Percentiles rank a stretch among this genome's conserved stretches.
phyloP scores from a whole-genome alignment of 192 early-diverging fungal species.

The Coemansia sp. region DNA sequence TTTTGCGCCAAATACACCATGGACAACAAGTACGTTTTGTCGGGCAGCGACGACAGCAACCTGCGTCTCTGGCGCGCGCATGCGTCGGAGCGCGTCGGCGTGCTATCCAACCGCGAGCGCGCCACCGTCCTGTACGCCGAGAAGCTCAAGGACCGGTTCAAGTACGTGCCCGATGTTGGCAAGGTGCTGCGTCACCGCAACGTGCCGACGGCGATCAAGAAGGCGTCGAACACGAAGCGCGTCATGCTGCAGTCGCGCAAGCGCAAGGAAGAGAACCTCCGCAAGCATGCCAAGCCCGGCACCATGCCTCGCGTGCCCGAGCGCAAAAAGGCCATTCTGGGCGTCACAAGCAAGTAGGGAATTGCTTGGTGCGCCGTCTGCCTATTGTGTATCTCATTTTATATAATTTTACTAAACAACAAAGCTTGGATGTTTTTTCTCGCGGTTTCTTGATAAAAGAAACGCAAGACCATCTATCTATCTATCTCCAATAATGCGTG shows the following conservation, averaged over 20 bases:
- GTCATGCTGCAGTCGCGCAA: slow-evolving; percentile 76
- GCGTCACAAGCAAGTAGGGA: slow-evolving; percentile 46
- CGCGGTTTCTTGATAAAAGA: too few relatives aligned
- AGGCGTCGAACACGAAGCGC: slow-evolving; percentile 74
- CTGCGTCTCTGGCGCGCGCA: slow-evolving; percentile 95
- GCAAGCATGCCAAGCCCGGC: slow-evolving; percentile 74
- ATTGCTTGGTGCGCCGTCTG: too few relatives aligned
- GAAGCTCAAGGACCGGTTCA: slow-evolving; percentile 90
- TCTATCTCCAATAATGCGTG: too few relatives aligned
- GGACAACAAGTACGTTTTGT: slow-evolving; percentile 93
- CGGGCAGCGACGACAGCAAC: slow-evolving; percentile 97
- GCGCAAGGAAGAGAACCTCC: slow-evolving; percentile 85
- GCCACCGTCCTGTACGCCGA: slow-evolving; percentile 75
- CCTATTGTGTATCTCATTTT: too few relatives aligned
- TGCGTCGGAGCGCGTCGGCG: slow-evolving; percentile 82
- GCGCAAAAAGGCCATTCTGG: slow-evolving; percentile 68
- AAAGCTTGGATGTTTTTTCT: too few relatives aligned
- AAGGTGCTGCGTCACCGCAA: slow-evolving; percentile 84
- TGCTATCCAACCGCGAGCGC: slow-evolving; percentile 72
- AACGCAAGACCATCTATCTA: too few relatives aligned
- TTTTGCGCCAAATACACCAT: slow-evolving; percentile 91
- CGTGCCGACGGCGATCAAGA: slow-evolving; percentile 79
- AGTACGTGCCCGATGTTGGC: slow-evolving; percentile 84
- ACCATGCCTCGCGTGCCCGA: slow-evolving; percentile 61
- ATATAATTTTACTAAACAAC: too few relatives aligned